Conservation (phyloP, 2,329 filamentous ascomycete species). For the Bertia moriformis region DNA sequence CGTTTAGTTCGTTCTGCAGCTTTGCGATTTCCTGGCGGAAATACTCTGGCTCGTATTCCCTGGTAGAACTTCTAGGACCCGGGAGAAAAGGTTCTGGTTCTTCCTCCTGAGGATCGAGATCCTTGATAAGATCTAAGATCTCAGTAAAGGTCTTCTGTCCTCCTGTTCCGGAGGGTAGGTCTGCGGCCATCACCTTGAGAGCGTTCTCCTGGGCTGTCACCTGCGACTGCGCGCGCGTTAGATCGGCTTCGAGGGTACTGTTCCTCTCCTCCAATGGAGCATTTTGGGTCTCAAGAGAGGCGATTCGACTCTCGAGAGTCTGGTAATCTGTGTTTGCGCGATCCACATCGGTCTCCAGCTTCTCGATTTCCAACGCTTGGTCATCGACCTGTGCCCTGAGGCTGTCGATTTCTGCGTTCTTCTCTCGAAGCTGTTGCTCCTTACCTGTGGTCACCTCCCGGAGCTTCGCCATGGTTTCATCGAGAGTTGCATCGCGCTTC, state of each 20-base stretch:
- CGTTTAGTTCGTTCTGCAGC: neutral
- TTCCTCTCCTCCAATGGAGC: conserved; percentile 20
- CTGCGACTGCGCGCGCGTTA: conserved; percentile 16
- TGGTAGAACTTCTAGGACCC: conserved; percentile 4
- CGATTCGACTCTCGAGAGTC: conserved; percentile 15
- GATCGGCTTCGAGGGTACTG: conserved; percentile 16
- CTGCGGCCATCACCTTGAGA: conserved; percentile 17
- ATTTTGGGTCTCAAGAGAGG: conserved; percentile 15
- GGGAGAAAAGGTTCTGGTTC: conserved; percentile 5
- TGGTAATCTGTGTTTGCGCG: conserved; percentile 15
- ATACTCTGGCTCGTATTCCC: neutral
- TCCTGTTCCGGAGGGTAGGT: conserved; percentile 14
- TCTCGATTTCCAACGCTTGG: conserved; percentile 16
- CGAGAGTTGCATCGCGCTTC: conserved; percentile 16
- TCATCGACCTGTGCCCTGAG: conserved; percentile 17
- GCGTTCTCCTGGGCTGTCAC: conserved; percentile 18
- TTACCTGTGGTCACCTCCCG: conserved; percentile 15
- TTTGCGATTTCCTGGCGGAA: neutral
- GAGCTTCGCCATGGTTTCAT: conserved; percentile 15
- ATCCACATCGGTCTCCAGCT: conserved; percentile 16
- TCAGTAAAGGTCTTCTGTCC: conserved; percentile 17
- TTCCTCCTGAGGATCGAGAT: conserved; percentile 10
- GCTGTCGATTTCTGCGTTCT: conserved; percentile 17
- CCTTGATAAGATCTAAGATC: conserved; percentile 20
- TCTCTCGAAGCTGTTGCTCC: conserved; percentile 17